Conservation (phyloP, 805 yeast genomes). For the Myxozyma lipomycoides region DNA sequence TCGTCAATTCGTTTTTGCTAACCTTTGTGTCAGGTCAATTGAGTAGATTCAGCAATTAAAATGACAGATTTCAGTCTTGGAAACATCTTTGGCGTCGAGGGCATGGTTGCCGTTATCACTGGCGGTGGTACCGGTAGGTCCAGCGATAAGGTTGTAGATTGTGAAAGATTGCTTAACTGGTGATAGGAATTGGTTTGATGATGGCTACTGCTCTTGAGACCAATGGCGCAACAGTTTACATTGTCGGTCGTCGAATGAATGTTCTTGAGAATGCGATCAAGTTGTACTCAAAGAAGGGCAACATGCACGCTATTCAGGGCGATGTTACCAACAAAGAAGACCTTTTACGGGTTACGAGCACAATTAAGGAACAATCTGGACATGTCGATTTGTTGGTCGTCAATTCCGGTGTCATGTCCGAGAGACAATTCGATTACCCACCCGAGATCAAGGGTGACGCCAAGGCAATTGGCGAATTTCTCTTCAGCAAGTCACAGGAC, state of each 20-base stretch:
- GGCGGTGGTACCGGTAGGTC: conserved; percentile 61
- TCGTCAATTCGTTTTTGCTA: too few relatives aligned
- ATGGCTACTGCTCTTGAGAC: conserved; percentile 28
- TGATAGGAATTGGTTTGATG: conserved; percentile 25
- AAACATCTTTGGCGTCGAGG: conserved; percentile 58
- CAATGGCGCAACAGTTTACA: conserved; percentile 31
- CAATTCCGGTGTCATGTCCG: conserved; percentile 26
- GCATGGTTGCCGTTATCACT: conserved; percentile 67
- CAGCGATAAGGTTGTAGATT: too few relatives aligned
- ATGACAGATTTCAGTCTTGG: conserved; percentile 21
- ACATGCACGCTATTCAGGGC: conserved; percentile 20
- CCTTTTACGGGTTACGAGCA: conserved; percentile 18
- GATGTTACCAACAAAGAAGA: conserved; percentile 27
- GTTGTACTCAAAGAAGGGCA: conserved; percentile 23
- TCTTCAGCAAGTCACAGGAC: conserved; percentile 18
- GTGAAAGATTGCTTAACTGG: not conserved
- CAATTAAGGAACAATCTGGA: conserved; percentile 19
- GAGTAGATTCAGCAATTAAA: too few relatives aligned
- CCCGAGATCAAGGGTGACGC: conserved; percentile 15
- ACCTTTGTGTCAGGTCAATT: too few relatives aligned
- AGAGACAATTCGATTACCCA: conserved; percentile 5
- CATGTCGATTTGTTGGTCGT: conserved; percentile 24
- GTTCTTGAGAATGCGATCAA: conserved; percentile 26
- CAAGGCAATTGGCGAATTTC: conserved; percentile 13
- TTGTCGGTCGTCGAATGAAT: conserved; percentile 27